Evolutionary conservation across 306 rosid species (phyloP), one percentile per base, ranked within the genome.

Genomic region (Elaeagnus macrophylla): DNA sequence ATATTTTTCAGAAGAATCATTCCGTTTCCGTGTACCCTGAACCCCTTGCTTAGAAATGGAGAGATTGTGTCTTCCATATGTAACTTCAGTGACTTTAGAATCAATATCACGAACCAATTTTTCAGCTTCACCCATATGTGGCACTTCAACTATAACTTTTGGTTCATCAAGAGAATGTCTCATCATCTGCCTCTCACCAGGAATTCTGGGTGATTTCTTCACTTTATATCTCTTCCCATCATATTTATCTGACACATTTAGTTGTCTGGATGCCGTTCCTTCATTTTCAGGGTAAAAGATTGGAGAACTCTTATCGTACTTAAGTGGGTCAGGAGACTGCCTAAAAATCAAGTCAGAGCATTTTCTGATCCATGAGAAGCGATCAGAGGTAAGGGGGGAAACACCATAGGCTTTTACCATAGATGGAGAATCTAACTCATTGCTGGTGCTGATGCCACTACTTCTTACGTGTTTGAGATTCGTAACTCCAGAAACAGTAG

Each of bases 81-180:
- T 65, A 68, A 74, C 76, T 75, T 74, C 64, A 51, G 68, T 66
- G 57, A 51, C 19, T 52, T 66, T 79, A 64, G 75, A 62, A 18
- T 48, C 69, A 54, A 60, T n/a, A 70, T 63, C 54, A 42, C 37
- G 53, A 16, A 44, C 56, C 57, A 54, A 67, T 49, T 71, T 57
- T 18, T 41, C 57, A 65, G 52, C 62, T 57, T 76, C 77, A 65
- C 57, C 83, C 43, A 5, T 50, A 48, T 75, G 46, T 35, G 95
- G 85, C 41, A 87, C 94, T 82, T 91, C 96, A 65, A 87, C 89
- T 45, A 87, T 82, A 51, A 70, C 96, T 78, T 82, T 91, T 12
- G 99, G 87, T 66, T 87, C 99, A 40, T 68, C 89, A 47, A 71
- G 61, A 55, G 86, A 56, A 75, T 59, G 62, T 60, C 59, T 64